A percentile compares a stretch with the other conserved stretches of the same genome.
Conservation (phyloP, 805 yeast genomes). For the Isabelozyma heimii region DNA sequence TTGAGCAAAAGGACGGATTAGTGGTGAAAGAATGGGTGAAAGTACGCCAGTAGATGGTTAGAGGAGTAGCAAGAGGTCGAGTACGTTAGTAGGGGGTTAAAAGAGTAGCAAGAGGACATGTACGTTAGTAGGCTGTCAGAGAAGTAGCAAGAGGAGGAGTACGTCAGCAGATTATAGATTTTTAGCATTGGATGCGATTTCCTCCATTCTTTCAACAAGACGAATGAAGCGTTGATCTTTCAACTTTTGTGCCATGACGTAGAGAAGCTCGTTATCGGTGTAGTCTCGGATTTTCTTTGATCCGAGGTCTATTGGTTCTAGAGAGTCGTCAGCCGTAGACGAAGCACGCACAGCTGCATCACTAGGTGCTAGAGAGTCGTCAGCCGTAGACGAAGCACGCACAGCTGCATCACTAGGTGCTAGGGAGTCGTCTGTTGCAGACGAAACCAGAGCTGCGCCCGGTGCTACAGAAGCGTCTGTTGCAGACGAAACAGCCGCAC, state of each 20-base stretch:
- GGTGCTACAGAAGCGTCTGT: too few species aligned
- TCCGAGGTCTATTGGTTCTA: neutral
- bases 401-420: too few species aligned
- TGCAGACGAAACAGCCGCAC: too few species aligned
- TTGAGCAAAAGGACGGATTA: constrained; percentile 54
- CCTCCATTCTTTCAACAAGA: constrained; percentile 14
- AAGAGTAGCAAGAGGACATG: neutral
- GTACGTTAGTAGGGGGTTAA: constrained; percentile 1
- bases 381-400: too few species aligned
- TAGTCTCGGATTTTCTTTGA: neutral
- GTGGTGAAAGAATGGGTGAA: constrained; percentile 56
- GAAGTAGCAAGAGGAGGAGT: neutral
- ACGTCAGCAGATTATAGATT: constrained; percentile 1
- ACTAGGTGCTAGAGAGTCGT: too few species aligned
- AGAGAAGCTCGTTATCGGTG: constrained; percentile 4
- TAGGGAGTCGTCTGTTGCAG: too few species aligned
- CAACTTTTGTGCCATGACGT: constrained; percentile 4
- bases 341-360: too few species aligned
- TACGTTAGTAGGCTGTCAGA: constrained; percentile 1
- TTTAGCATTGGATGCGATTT: constrained; percentile 6
- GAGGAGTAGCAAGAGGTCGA: neutral
- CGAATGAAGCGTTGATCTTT: constrained; percentile 11
- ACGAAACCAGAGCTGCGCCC: too few species aligned
- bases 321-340: neutral
- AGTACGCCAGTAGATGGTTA: constrained; percentile 5